phyloP scores from a whole-genome alignment of 176 grass and related monocot genomes.

The Bonia amplexicaulis region DNA sequence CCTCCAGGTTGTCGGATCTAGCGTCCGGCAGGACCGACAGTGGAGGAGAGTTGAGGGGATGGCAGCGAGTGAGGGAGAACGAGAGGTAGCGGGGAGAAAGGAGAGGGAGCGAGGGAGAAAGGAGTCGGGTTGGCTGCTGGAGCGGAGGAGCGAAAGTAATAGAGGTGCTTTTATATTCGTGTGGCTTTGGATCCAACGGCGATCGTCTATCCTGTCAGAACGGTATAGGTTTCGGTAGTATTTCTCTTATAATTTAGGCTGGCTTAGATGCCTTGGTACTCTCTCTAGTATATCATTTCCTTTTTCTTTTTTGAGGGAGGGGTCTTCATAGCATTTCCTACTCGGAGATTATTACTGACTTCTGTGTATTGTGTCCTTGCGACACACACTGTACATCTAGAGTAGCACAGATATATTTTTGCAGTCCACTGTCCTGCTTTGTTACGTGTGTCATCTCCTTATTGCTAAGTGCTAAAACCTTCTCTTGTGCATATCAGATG shows the following conservation, averaged over 20 bases:
- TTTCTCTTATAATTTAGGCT: not conserved
- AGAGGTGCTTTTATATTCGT: no score
- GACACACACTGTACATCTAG: not conserved
- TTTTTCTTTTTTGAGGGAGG: not conserved
- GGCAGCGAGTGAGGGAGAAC: no score
- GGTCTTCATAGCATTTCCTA: not conserved
- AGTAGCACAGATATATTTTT: not conserved
- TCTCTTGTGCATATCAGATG: not conserved
- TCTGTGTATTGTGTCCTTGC: not conserved
- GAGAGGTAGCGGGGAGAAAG: no score
- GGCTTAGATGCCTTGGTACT: not conserved
- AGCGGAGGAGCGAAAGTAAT: no score
- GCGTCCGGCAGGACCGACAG: no score
- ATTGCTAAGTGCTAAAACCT: not conserved
- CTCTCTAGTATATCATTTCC: not conserved
- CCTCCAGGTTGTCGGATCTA: no score
- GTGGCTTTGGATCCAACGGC: no score
- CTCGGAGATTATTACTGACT: not conserved
- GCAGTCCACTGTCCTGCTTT: not conserved
- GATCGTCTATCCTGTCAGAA: no score
- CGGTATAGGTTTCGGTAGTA: no score
- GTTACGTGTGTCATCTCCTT: not conserved
- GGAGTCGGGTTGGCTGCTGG: no score
- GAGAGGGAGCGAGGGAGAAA: no score
- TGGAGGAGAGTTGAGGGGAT: no score